These are phyloP conservation scores for Cadophora gregata DNA, from an alignment of 2,329 filamentous ascomycete species.

Conservation along the genomic window DNA sequence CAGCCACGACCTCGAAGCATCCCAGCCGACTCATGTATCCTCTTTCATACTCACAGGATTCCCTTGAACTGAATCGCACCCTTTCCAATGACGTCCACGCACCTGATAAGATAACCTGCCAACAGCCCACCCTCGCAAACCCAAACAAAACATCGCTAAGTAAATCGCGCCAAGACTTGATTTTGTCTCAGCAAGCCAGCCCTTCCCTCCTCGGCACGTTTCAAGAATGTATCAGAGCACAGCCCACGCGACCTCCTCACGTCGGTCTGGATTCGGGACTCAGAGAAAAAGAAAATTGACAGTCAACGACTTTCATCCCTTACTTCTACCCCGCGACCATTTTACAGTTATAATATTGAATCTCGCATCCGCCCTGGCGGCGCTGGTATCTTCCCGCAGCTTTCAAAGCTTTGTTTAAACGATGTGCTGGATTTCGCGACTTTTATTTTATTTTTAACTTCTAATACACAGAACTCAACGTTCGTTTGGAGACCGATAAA, in stretches of 20 bases:
- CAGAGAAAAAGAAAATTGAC: neutral
- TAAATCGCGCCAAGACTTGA: constrained; percentile 9
- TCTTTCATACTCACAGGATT: neutral
- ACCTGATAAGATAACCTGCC: neutral
- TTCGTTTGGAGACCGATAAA: neutral
- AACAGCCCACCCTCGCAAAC: neutral
- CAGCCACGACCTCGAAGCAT: neutral
- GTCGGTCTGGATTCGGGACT: neutral
- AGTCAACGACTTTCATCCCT: neutral
- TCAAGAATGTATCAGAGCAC: constrained; percentile 10
- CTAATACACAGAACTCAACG: neutral
- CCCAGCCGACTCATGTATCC: neutral
- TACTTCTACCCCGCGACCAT: constrained; percentile 1
- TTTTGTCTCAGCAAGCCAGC: constrained; percentile 6
- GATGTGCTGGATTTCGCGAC: constrained; percentile 1
- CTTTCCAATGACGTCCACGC: neutral
- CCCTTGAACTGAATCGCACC: neutral
- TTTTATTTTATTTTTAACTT: neutral
- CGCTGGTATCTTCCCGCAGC: neutral
- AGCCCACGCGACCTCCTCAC: neutral
- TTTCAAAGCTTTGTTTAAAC: neutral
- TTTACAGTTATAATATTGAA: neutral
- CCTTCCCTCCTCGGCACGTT: constrained; percentile 5
- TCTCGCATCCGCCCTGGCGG: neutral
- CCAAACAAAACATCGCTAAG: constrained; percentile 1